Conservation (phyloP, 495 filamentous ascomycete species). For the Penicillium macrosclerotiorum region DNA sequence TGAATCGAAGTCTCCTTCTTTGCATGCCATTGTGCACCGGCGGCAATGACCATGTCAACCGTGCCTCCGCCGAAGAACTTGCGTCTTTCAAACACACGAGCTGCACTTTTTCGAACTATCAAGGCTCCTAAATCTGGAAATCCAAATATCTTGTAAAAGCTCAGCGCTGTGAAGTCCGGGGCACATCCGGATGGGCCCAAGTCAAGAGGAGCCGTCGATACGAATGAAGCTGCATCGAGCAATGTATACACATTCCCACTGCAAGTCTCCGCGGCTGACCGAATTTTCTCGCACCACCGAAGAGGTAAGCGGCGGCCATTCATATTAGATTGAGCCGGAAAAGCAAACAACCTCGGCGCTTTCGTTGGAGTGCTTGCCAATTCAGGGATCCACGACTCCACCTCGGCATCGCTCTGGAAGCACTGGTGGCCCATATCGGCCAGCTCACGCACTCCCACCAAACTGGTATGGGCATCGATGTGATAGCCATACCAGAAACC, state of each 20-base stretch:
- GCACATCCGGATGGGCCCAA: constrained; percentile 57
- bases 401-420: constrained; percentile 62
- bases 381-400: constrained; percentile 64
- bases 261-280: constrained; percentile 22
- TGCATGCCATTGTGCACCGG: constrained; percentile 59
- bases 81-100: constrained; percentile 57
- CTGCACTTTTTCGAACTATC: constrained; percentile 74
- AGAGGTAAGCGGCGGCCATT: constrained; percentile 76
- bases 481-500: constrained; percentile 87
- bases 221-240: constrained; percentile 86
- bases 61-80: constrained; percentile 95
- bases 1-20: constrained; percentile 71
- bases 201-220: constrained; percentile 74
- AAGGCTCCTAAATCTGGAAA: constrained; percentile 90
- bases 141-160: constrained; percentile 97
- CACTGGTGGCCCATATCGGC: constrained; percentile 60
- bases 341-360: constrained; percentile 64
- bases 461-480: constrained; percentile 80
- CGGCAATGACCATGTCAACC: constrained; percentile 69
- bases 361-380: constrained; percentile 20
- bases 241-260: constrained; percentile 58
- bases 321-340: constrained; percentile 91
- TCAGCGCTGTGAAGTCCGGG: constrained; percentile 85
- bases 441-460: constrained; percentile 79
- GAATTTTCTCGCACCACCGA: constrained; percentile 61